A percentile compares a stretch with the other conserved stretches of the same genome.
These are phyloP conservation scores for Fusarium tupiense DNA, from an alignment of 2,329 filamentous ascomycete genomes.

Conservation along the genomic window DNA sequence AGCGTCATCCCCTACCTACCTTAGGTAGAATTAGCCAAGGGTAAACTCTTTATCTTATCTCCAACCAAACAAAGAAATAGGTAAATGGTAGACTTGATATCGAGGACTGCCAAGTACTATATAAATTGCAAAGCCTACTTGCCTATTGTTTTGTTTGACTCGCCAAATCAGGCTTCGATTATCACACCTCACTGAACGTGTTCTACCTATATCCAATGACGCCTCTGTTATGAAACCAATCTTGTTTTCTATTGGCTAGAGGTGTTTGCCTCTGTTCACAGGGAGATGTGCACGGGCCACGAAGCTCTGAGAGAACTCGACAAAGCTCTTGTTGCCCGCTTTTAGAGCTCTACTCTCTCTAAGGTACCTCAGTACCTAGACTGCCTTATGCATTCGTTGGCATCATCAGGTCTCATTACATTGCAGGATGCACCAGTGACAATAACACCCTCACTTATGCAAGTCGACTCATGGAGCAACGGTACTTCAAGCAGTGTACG, in stretches of 20 bases:
- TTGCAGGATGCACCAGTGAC: background rate
- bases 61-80: background rate
- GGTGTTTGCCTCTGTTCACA: slow-evolving; percentile 29
- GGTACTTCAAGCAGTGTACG: background rate
- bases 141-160: background rate
- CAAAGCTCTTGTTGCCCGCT: background rate
- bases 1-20: background rate
- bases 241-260: background rate
- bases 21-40: background rate
- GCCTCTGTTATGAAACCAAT: background rate
- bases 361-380: background rate
- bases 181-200: background rate
- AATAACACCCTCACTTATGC: background rate
- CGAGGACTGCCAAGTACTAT: background rate
- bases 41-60: background rate
- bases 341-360: background rate
- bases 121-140: background rate
- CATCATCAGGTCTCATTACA: background rate
- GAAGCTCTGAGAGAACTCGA: background rate
- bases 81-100: background rate
- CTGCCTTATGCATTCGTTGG: background rate
- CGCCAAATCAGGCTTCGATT: background rate
- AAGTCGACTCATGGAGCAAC: background rate
- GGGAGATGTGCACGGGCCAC: slow-evolving; percentile 41
- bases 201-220: background rate